Percentiles rank a stretch among this genome's conserved stretches.
These are phyloP conservation scores for Fusarium verrucosum DNA, from an alignment of 2,329 filamentous ascomycete genomes.

Conservation along the genomic window DNA sequence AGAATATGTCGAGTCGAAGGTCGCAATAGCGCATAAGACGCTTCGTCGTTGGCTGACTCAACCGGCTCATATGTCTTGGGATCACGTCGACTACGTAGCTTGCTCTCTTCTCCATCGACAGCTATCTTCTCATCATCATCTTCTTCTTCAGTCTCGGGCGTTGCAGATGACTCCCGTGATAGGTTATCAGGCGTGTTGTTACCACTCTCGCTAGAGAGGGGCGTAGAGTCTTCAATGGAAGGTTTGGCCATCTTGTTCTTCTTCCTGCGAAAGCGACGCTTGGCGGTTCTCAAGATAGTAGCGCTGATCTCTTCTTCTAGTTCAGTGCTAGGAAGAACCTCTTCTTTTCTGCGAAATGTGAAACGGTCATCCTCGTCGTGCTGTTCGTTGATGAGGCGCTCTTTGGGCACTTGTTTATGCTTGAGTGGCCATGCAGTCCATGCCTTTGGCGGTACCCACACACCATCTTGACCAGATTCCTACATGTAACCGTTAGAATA, in stretches of 20 bases:
- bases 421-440: conserved; percentile 92
- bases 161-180: conserved; percentile 34
- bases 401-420: conserved; percentile 67
- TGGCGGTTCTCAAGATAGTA: conserved; percentile 71
- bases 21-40: conserved; percentile 69
- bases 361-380: conserved; percentile 60
- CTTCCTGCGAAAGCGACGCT: conserved; percentile 64
- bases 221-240: conserved; percentile 37
- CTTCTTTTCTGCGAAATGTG: conserved; percentile 58
- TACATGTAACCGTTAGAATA: conserved; percentile 19
- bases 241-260: conserved; percentile 29
- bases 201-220: conserved; percentile 8
- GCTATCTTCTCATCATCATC: conserved; percentile 28
- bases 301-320: conserved; percentile 78
- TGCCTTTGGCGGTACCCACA: conserved; percentile 63
- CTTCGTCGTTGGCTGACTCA: conserved; percentile 75
- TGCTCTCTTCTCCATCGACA: conserved; percentile 1
- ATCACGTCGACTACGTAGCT: neutral
- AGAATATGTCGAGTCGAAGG: conserved; percentile 78
- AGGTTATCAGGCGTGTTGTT: conserved; percentile 6
- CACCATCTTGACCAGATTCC: conserved; percentile 44
- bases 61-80: conserved; percentile 57
- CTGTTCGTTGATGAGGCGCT: conserved; percentile 59
- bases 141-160: conserved; percentile 29
- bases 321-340: conserved; percentile 63